phyloP scores from a whole-genome alignment of 257 asterid species.

The Solanum gandarillasii region DNA sequence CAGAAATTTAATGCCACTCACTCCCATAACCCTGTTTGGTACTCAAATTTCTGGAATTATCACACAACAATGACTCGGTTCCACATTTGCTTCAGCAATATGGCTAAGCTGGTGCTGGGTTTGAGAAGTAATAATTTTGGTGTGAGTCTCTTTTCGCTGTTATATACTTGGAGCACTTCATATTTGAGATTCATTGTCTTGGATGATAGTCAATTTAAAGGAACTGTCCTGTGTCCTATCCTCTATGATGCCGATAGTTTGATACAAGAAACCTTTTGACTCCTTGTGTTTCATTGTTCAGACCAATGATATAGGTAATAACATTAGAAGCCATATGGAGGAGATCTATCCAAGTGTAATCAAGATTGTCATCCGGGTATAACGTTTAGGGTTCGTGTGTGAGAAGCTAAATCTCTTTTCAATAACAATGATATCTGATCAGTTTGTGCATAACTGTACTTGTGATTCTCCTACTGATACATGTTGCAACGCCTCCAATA shows the following conservation, averaged over 20 bases:
- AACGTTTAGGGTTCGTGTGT: too few relatives aligned
- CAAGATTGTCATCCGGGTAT: background rate
- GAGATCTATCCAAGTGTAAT: background rate
- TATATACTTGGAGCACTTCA: background rate
- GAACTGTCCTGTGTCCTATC: background rate
- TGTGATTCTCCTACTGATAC: rapidly evolving
- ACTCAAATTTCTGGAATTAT: background rate
- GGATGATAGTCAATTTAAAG: background rate
- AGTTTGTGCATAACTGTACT: background rate
- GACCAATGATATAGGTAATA: background rate
- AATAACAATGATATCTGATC: background rate
- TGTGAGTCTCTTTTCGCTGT: background rate
- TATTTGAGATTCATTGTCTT: background rate
- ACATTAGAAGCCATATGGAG: background rate
- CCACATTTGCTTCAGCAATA: background rate
- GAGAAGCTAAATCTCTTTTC: background rate
- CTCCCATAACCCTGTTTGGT: background rate
- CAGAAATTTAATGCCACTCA: background rate
- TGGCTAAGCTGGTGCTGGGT: background rate
- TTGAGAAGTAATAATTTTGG: background rate
- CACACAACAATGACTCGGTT: background rate
- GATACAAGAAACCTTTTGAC: background rate
- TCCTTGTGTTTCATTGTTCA: background rate
- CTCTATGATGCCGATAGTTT: background rate
- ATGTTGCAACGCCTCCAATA: background rate